Conservation (phyloP, 768 basidiomycete genomes). For the Boletus vinaceobasis region DNA sequence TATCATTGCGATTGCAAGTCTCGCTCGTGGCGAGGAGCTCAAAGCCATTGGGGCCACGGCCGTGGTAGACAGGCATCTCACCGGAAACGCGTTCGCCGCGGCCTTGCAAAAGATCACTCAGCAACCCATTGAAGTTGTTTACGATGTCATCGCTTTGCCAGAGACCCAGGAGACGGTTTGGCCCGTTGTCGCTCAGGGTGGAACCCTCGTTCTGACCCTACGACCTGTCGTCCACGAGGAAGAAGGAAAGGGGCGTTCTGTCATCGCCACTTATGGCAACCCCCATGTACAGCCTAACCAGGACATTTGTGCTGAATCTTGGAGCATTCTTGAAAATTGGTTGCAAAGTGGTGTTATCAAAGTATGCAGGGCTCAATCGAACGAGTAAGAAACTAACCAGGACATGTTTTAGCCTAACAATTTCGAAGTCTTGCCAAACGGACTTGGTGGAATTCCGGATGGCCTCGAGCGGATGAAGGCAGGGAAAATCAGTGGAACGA, state of each 20-base stretch:
- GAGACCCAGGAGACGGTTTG: slow-evolving; percentile 36
- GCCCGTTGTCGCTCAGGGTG: slow-evolving; percentile 32
- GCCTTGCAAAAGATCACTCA: slow-evolving; percentile 26
- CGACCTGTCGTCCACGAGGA: slow-evolving; percentile 21
- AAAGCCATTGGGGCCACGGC: slow-evolving; percentile 40
- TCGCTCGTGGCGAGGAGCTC: slow-evolving; percentile 28
- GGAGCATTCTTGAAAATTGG: slow-evolving; percentile 25
- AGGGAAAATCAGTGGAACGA: slow-evolving; percentile 41
- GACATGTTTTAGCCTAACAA: slow-evolving; percentile 33
- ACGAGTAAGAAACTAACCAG: background rate
- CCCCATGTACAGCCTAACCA: slow-evolving; percentile 21
- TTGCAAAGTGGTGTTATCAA: slow-evolving; percentile 25
- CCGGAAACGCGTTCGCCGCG: slow-evolving; percentile 10
- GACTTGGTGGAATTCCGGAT: slow-evolving; percentile 35
- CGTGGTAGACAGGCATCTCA: slow-evolving; percentile 34
- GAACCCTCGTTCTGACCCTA: slow-evolving; percentile 32
- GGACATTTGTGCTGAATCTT: slow-evolving; percentile 12
- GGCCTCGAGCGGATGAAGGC: slow-evolving; percentile 37
- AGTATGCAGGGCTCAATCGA: slow-evolving; percentile 5
- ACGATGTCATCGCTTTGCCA: slow-evolving; percentile 31
- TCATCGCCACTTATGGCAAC: slow-evolving; percentile 23
- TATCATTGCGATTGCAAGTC: slow-evolving; percentile 39
- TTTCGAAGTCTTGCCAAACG: slow-evolving; percentile 41
- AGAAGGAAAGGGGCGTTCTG: slow-evolving; percentile 16
- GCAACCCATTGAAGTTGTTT: slow-evolving; percentile 18